Conservation (phyloP, 306 rosid species). For the Gastrolobium bilobum region DNA sequence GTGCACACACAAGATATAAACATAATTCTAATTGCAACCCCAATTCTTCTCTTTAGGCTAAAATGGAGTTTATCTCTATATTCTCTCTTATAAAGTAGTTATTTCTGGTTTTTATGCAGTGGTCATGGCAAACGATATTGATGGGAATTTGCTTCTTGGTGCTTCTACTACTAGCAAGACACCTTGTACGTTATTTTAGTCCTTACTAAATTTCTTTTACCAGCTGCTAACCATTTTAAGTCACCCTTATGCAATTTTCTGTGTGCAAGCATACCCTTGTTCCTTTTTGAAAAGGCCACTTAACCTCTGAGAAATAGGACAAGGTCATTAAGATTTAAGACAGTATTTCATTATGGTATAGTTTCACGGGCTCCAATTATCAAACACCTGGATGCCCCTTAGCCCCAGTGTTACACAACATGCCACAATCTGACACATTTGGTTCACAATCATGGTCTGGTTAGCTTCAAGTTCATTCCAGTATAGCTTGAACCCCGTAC, state of each 20-base stretch:
- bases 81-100: neutral
- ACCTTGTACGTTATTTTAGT: constrained; percentile 65
- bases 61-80: neutral
- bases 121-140: constrained; percentile 97
- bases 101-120: constrained; percentile 64
- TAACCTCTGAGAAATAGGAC: neutral
- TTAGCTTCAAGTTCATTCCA: neutral
- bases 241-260: too few species aligned
- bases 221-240: too few species aligned
- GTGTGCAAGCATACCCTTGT: too few species aligned
- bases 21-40: neutral
- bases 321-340: neutral
- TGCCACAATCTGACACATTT: neutral
- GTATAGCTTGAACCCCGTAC: neutral
- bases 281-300: too few species aligned
- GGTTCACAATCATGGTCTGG: neutral
- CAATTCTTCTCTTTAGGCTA: constrained; percentile 3
- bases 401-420: neutral
- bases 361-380: constrained; percentile 1
- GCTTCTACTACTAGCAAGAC: constrained; percentile 78
- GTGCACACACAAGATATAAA: neutral
- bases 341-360: neutral
- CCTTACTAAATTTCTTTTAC: too few species aligned
- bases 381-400: constrained; percentile 11
- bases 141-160: constrained; percentile 92